Evolutionary conservation across 768 basidiomycete genomes (phyloP).

Genomic region (Pleurotus ostreatus): DNA sequence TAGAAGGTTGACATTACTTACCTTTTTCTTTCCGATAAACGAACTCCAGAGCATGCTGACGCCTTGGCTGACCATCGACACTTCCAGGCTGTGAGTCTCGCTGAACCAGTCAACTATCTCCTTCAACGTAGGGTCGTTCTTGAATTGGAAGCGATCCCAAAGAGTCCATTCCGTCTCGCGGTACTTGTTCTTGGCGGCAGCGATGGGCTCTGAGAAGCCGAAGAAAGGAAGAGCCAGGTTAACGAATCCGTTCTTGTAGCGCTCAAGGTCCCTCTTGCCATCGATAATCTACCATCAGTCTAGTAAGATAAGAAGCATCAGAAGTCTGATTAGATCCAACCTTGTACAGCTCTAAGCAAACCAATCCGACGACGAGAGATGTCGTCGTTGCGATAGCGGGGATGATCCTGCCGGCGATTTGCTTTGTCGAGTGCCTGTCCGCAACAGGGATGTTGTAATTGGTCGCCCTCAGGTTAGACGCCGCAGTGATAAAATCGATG

Average conservation of each 20-base stretch:
- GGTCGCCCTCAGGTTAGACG: slow-evolving; percentile 92
- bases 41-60: slow-evolving; percentile 98
- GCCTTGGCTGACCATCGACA: slow-evolving; percentile 95
- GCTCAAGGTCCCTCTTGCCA: slow-evolving; percentile 87
- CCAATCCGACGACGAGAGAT: slow-evolving; percentile 89
- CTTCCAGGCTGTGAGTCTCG: slow-evolving; percentile 76
- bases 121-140: slow-evolving; percentile 81
- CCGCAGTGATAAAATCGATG: slow-evolving; percentile 98
- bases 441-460: slow-evolving; percentile 90
- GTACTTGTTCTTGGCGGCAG: slow-evolving; percentile 86
- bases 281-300: slow-evolving; percentile 77
- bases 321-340: slow-evolving; percentile 29
- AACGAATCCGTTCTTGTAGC: slow-evolving; percentile 98
- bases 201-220: slow-evolving; percentile 97
- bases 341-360: slow-evolving; percentile 97
- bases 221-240: slow-evolving; percentile 98
- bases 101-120: slow-evolving; percentile 85
- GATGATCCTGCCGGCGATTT: slow-evolving; percentile 98
- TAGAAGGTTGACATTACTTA: slow-evolving; percentile 23
- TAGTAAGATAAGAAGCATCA: slow-evolving; percentile 2
- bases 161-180: slow-evolving; percentile 90
- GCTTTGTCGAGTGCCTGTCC: slow-evolving; percentile 91
- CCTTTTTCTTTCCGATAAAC: slow-evolving; percentile 93
- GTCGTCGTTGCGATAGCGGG: slow-evolving; percentile 99
- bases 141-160: slow-evolving; percentile 96